Conservation (phyloP, 2,329 filamentous ascomycete species). For the Pyrenophora graminea region DNA sequence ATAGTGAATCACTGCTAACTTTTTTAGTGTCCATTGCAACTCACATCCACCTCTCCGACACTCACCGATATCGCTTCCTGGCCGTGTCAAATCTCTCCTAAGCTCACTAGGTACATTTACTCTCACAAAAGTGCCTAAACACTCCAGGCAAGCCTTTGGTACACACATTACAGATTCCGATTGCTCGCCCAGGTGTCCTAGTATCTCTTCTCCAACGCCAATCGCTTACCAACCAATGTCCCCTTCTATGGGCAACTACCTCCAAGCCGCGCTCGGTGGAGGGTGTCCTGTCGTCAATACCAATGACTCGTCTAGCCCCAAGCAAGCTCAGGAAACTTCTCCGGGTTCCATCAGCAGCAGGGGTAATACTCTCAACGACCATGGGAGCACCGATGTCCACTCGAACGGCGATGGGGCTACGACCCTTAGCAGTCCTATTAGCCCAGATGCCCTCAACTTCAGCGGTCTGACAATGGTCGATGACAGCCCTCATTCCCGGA, state of each 20-base stretch:
- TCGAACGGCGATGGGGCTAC: constrained; percentile 6
- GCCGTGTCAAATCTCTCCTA: neutral
- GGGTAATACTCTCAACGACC: constrained; percentile 17
- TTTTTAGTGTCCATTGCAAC: neutral
- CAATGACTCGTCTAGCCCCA: neutral
- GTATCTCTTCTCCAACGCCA: neutral
- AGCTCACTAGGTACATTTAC: neutral
- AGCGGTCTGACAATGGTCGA: constrained; percentile 13
- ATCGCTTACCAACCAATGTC: neutral
- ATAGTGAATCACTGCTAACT: constrained; percentile 8
- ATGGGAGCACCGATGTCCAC: constrained; percentile 9
- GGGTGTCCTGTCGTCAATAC: neutral
- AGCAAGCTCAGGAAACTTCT: neutral
- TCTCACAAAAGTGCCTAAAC: neutral
- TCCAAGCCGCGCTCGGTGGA: neutral
- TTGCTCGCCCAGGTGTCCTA: neutral
- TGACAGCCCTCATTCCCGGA: neutral
- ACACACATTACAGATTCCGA: neutral
- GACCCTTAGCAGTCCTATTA: constrained; percentile 14
- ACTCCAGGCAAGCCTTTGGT: neutral
- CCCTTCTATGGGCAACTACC: constrained; percentile 11
- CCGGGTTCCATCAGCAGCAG: constrained; percentile 15
- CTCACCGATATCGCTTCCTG: neutral
- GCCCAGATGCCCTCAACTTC: constrained; percentile 19
- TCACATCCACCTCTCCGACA: neutral